Evolutionary conservation across 345 rosid species (phyloP).

Genomic region (Fremontodendron californicum): DNA sequence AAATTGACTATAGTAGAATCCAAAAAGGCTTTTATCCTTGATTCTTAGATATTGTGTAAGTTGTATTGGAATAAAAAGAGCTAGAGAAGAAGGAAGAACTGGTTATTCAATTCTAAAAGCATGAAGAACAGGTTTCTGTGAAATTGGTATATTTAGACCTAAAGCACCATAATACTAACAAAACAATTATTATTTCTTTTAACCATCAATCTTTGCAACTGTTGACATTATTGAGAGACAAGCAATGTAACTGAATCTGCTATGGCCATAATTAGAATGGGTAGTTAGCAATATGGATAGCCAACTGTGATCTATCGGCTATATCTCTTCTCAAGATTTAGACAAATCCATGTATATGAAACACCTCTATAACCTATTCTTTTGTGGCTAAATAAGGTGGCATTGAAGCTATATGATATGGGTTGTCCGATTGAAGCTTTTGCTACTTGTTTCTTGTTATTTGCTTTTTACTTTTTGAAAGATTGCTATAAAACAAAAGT

Average conservation of each 20-base stretch:
- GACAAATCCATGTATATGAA: background rate
- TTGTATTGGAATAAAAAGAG: background rate
- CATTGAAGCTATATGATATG: background rate
- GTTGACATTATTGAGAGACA: background rate
- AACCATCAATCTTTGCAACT: background rate
- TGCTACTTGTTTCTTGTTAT: background rate
- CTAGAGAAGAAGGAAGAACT: background rate
- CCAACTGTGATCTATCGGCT: background rate
- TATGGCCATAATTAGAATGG: background rate
- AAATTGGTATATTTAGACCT: background rate
- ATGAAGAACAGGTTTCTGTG: no score
- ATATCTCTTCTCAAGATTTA: background rate
- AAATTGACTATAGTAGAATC: background rate
- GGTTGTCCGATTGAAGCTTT: background rate
- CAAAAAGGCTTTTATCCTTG: background rate
- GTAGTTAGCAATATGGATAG: background rate
- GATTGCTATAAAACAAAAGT: background rate
- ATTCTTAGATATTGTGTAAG: background rate
- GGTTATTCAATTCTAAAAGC: no score
- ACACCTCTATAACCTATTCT: background rate
- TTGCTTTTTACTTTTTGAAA: background rate
- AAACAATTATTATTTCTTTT: background rate
- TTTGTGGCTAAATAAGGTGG: background rate
- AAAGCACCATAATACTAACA: background rate
- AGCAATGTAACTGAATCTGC: background rate